Evolutionary conservation across 2,329 filamentous ascomycete genomes (phyloP).

Genomic region (Periconia sp.): DNA sequence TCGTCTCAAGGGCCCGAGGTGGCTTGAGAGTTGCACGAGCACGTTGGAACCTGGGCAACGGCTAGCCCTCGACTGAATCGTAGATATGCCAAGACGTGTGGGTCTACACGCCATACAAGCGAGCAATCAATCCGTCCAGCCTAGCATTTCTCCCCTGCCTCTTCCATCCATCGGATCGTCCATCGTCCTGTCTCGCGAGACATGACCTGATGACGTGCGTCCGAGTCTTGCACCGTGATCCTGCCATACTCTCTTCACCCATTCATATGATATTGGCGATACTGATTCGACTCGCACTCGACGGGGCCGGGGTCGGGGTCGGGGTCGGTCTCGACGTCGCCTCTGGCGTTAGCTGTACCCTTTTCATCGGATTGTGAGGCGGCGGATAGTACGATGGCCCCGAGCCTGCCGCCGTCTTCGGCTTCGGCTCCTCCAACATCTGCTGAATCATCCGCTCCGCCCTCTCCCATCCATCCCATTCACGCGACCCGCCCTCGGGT

Average conservation of each 20-base stretch:
- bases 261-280: constrained; percentile 52
- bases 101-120: too few relatives aligned
- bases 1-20: too few relatives aligned
- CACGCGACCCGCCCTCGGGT: constrained; percentile 63
- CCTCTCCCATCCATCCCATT: constrained; percentile 83
- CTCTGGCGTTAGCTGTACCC: constrained; percentile 41
- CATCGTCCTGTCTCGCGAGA: too few relatives aligned
- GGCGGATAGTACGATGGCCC: constrained; percentile 42
- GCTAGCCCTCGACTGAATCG: too few relatives aligned
- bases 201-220: too few relatives aligned
- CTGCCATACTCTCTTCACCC: not conserved
- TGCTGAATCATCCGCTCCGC: constrained; percentile 69
- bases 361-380: constrained; percentile 45
- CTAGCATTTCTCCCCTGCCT: too few relatives aligned
- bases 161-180: too few relatives aligned
- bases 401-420: constrained; percentile 24
- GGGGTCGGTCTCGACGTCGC: constrained; percentile 22
- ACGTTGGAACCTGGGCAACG: too few relatives aligned
- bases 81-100: too few relatives aligned
- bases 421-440: constrained; percentile 57
- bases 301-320: constrained; percentile 25
- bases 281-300: constrained; percentile 52
- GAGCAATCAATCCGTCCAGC: too few relatives aligned
- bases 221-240: too few relatives aligned
- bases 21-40: too few relatives aligned